Conservation (phyloP, 148 eudicot genomes). For the Rhododendron simsii region DNA sequence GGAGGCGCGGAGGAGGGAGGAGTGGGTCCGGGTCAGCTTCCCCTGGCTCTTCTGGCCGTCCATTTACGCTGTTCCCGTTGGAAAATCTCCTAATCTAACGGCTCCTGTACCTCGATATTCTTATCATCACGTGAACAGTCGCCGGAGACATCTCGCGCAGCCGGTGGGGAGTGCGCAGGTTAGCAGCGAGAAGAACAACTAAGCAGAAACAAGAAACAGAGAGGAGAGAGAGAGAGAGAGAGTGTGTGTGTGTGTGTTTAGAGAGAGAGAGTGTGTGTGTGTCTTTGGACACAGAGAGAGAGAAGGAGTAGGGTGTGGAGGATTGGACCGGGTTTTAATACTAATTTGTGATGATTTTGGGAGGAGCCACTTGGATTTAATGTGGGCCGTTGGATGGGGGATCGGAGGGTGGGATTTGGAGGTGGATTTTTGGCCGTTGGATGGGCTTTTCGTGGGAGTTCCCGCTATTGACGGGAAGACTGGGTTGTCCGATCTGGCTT, state of each 20-base stretch:
- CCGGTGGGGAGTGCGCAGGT: conserved; percentile 24
- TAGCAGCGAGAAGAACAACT: neutral
- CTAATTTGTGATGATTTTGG: conserved; percentile 2
- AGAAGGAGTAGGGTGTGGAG: neutral
- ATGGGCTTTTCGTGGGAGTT: conserved; percentile 12
- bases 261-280: neutral
- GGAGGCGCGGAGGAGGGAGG: conserved; percentile 75
- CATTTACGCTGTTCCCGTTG: conserved; percentile 26
- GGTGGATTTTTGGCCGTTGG: conserved; percentile 17
- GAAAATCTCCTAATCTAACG: neutral
- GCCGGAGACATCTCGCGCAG: conserved; percentile 31
- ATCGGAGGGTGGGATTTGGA: conserved; percentile 20
- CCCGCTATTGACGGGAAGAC: conserved; percentile 39
- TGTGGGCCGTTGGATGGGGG: conserved; percentile 30
- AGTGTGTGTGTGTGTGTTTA: neutral
- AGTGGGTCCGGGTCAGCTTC: conserved; percentile 68
- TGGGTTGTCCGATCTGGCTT: conserved; percentile 41
- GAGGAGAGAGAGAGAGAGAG: neutral
- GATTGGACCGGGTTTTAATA: conserved; percentile 21
- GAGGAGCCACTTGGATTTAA: conserved; percentile 22
- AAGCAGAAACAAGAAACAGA: neutral
- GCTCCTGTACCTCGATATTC: conserved; percentile 32
- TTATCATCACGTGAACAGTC: conserved; percentile 1
- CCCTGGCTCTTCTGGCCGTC: conserved; percentile 46
- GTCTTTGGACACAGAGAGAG: neutral